Evolutionary conservation across 257 asterid genomes (phyloP), one percentile per base, ranked within the genome.

Genomic region (Paulownia fortunei): DNA sequence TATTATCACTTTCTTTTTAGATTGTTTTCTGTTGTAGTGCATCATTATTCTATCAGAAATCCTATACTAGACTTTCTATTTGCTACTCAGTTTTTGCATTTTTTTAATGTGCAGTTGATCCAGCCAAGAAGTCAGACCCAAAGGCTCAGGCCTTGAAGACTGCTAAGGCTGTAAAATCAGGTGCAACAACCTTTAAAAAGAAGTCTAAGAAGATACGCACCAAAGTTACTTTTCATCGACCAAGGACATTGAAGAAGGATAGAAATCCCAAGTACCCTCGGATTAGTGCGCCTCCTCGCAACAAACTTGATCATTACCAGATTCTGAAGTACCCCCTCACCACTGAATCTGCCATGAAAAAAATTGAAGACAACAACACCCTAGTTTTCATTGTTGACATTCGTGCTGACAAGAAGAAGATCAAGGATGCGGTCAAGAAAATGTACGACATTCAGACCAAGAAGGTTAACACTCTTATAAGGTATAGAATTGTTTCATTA

Each of bases 271-370:
- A n/a, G n/a, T n/a, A n/a, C n/a, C n/a, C n/a, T n/a, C n/a, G n/a
- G n/a, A n/a, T n/a, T n/a, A n/a, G n/a, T n/a, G n/a, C n/a, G n/a
- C n/a, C n/a, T n/a, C n/a, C n/a, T n/a, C n/a, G n/a, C n/a, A n/a
- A n/a, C n/a, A n/a, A n/a, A n/a, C n/a, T n/a, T n/a, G n/a, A n/a
- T n/a, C n/a, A n/a, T n/a, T 87, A 85, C 72, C 84, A 79, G 71
- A 85, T 87, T 42, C 64, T 84, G 61, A 83, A 84, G 70, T 84
- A 85, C 26, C 89, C 91, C 1, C 80, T 84, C 36, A 86, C 90
- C 66, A 88, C 88, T 3, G 90, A 88, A 65, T 88, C 92, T 12
- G 87, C 90, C 24, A 88, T 83, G 90, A 88, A 88, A 71, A 88
- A 84, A 55, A 88, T 88, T 0, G 90, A 88, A 60, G 88, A 88